Evolutionary conservation across 164 flowering plant genomes (phyloP), one percentile per base, ranked within the genome.

Genomic region (Saururus chinensis): DNA sequence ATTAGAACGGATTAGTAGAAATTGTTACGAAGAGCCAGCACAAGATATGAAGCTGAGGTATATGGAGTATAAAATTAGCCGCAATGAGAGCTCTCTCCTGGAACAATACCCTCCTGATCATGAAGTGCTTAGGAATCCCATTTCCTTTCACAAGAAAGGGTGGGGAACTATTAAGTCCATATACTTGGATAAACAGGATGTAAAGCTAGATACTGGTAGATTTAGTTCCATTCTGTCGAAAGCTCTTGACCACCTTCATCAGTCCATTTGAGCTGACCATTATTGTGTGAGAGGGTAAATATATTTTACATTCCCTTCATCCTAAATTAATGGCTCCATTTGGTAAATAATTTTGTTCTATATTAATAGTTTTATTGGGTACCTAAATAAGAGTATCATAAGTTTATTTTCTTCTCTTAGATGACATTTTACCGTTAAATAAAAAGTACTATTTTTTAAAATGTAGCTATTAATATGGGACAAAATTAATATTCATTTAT

Each of bases 31-130:
- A 64, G 64, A 68, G 23, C 92, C 96, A 25, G 77, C 89, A 11
- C 25, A 9, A 58, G 81, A 66, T 1, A 87, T 89, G 92, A 79
- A 79, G 16, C 7, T 92, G n/a, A 79, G 70, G 62, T 89, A 92
- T 72, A 66, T 87, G 73, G 88, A 82, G 25, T 92, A 92, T 66
- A 69, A 71, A 59, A 79, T 89, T 22, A 65, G 23, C 22, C 53
- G 51, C 53, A 75, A 77, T 4, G 98, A 92, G 70, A 92, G 98
- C 72, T 68, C 79, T 19, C 68, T 92, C 53, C 66, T 73, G 40
- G 37, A 81, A 4, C 75, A 84, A 40, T 87, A 77, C 71, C 82
- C 86, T 14, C 21, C 19, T 21, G 82, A 84, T 30, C 80, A 87
- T 76, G 63, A 60, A 14, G 85, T 85, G 20, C 37, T 87, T 10